Conservation (phyloP, 1,284 basidiomycete species). For the Ustilago curta region DNA sequence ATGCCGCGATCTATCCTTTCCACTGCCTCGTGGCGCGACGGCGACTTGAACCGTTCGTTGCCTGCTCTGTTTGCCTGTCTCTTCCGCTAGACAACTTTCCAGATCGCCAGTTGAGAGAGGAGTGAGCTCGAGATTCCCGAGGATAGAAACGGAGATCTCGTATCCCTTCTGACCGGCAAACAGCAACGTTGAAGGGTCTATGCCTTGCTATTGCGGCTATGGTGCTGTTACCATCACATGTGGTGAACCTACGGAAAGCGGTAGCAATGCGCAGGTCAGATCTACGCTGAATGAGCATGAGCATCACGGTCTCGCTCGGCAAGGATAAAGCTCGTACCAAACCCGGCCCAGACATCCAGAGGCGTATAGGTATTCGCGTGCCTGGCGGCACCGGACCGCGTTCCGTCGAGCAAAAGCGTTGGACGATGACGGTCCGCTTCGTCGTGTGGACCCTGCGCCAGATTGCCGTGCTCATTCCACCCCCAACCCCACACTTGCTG, state of each 20-base stretch:
- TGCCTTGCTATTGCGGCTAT: neutral
- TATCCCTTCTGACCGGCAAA: neutral
- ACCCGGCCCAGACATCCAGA: slow-evolving; percentile 44
- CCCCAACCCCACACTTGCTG: slow-evolving; percentile 46
- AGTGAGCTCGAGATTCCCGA: slow-evolving; percentile 7
- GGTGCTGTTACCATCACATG: neutral
- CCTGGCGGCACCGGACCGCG: slow-evolving; percentile 29
- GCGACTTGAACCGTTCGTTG: neutral
- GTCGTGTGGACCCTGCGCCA: slow-evolving; percentile 46
- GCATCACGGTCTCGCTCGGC: slow-evolving; percentile 8
- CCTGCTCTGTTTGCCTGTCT: neutral
- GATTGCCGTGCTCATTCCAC: slow-evolving; percentile 57
- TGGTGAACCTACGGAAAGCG: neutral
- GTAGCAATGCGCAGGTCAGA: neutral
- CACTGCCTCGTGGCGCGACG: slow-evolving; percentile 12
- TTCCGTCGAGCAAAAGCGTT: slow-evolving; percentile 25
- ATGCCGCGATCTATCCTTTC: slow-evolving; percentile 10
- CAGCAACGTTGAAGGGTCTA: neutral
- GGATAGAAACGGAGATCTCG: neutral
- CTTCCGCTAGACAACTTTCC: neutral
- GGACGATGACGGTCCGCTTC: slow-evolving; percentile 34
- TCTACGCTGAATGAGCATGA: neutral
- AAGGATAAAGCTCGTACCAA: slow-evolving; percentile 48
- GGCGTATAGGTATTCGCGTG: slow-evolving; percentile 7
- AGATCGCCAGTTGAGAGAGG: slow-evolving; percentile 8